These are phyloP conservation scores for Gynostemma pentaphyllum DNA, from an alignment of 306 rosid species.

Conservation along the genomic window DNA sequence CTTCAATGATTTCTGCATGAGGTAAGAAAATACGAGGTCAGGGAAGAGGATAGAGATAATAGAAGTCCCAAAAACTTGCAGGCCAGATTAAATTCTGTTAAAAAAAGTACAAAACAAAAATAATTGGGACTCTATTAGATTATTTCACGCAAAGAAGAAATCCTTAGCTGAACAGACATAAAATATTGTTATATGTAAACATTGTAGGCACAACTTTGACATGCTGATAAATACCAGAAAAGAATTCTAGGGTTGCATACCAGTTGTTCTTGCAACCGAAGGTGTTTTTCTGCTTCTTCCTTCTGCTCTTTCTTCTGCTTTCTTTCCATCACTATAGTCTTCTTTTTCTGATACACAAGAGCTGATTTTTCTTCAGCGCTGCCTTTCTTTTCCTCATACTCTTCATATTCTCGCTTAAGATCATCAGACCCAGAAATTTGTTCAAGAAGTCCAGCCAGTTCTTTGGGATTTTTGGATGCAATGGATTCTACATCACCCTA, in stretches of 20 bases:
- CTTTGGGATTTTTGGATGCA: constrained; percentile 94
- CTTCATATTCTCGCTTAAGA: constrained; percentile 73
- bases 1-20: constrained; percentile 71
- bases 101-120: neutral
- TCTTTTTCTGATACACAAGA: constrained; percentile 73
- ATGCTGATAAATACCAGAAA: constrained; percentile 1
- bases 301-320: constrained; percentile 97
- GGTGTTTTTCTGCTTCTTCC: constrained; percentile 93
- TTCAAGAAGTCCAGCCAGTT: constrained; percentile 80
- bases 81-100: no score
- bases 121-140: neutral
- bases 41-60: neutral
- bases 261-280: constrained; percentile 67
- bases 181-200: neutral
- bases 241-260: constrained; percentile 24
- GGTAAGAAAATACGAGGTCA: constrained; percentile 13
- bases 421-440: constrained; percentile 97
- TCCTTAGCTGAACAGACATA: neutral
- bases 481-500: constrained; percentile 99
- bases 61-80: neutral
- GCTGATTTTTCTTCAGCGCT: constrained; percentile 90
- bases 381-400: constrained; percentile 73
- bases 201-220: neutral
- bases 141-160: neutral
- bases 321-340: constrained; percentile 78